phyloP scores from a whole-genome alignment of 352 stramenopile genomes.

The Phytophthora pluvialis region DNA sequence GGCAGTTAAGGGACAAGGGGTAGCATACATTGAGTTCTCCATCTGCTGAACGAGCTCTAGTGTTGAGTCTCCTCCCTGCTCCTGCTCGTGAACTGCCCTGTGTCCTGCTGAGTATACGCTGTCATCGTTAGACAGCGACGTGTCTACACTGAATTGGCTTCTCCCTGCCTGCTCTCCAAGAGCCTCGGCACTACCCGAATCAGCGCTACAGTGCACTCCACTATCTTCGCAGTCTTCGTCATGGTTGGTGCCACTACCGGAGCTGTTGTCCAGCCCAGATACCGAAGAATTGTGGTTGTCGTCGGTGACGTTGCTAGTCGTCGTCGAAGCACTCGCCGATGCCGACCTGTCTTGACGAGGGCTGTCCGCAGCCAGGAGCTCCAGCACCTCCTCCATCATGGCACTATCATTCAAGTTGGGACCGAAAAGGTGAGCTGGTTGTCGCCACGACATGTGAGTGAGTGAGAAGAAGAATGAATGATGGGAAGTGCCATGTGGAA shows the following conservation, averaged over 20 bases:
- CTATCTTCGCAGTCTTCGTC: slow-evolving; percentile 2
- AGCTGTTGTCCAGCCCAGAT: slow-evolving; percentile 2
- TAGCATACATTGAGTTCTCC: slow-evolving; percentile 27
- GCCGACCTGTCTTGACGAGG: not conserved
- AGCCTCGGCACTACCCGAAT: not conserved
- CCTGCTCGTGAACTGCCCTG: not conserved
- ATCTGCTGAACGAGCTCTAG: slow-evolving; percentile 13
- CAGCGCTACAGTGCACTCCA: not conserved
- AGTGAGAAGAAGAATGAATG: slow-evolving; percentile 1
- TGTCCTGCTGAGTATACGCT: not conserved
- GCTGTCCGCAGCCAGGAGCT: slow-evolving; percentile 27
- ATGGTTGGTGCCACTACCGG: not conserved
- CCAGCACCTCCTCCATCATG: slow-evolving; percentile 43
- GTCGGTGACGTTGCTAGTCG: slow-evolving; percentile 3
- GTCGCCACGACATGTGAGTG: slow-evolving; percentile 22
- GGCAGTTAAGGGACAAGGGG: slow-evolving; percentile 7
- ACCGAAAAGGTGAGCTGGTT: slow-evolving; percentile 25
- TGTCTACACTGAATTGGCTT: too few species aligned
- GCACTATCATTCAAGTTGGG: slow-evolving; percentile 13
- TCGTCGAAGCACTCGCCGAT: slow-evolving; percentile 6
- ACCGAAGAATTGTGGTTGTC: not conserved
- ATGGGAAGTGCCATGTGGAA: slow-evolving; percentile 11
- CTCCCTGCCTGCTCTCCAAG: not conserved
- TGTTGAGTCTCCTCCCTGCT: slow-evolving; percentile 13
- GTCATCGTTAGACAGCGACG: slow-evolving; percentile 2